phyloP scores from a whole-genome alignment of 2,329 filamentous ascomycete genomes.

The Diplocarpon mali region DNA sequence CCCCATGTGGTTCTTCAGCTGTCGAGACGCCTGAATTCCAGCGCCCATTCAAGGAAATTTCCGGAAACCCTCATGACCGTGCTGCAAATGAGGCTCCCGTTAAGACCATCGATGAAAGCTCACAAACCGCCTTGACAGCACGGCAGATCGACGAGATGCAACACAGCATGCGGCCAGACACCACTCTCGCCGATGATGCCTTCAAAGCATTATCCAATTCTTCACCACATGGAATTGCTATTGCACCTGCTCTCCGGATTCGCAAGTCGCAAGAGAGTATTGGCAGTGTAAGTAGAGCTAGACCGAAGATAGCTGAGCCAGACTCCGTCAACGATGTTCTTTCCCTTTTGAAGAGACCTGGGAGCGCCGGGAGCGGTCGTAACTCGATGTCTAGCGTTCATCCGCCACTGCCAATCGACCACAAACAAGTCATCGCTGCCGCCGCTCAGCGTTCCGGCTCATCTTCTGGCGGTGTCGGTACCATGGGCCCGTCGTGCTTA shows the following conservation, averaged over 20 bases:
- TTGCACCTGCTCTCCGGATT: slow-evolving; percentile 32
- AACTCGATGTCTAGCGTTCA: slow-evolving; percentile 36
- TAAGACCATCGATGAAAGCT: slow-evolving; percentile 55
- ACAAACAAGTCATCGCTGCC: slow-evolving; percentile 75
- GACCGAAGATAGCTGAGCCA: slow-evolving; percentile 27
- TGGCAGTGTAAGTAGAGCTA: slow-evolving; percentile 33
- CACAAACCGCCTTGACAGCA: slow-evolving; percentile 76
- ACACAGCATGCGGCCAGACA: slow-evolving; percentile 36
- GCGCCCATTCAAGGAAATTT: slow-evolving; percentile 49
- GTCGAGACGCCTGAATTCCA: slow-evolving; percentile 42
- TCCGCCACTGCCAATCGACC: slow-evolving; percentile 72
- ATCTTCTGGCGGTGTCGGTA: slow-evolving; percentile 7
- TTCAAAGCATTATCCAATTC: slow-evolving; percentile 19
- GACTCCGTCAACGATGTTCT: slow-evolving; percentile 30
- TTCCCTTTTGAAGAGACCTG: slow-evolving; percentile 43
- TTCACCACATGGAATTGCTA: slow-evolving; percentile 22
- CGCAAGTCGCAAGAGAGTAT: slow-evolving; percentile 40
- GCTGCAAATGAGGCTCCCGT: slow-evolving; percentile 31
- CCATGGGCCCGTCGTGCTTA: slow-evolving; percentile 26
- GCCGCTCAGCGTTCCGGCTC: slow-evolving; percentile 51
- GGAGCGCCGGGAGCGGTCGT: slow-evolving; percentile 60
- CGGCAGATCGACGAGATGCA: slow-evolving; percentile 71
- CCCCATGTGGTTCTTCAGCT: slow-evolving; percentile 39
- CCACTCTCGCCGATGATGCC: slow-evolving; percentile 16
- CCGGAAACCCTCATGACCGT: slow-evolving; percentile 41